Evolutionary conservation across 1,284 basidiomycete genomes (phyloP), one percentile per base, ranked within the genome.

Genomic region (Rhodotorula glutinis): DNA sequence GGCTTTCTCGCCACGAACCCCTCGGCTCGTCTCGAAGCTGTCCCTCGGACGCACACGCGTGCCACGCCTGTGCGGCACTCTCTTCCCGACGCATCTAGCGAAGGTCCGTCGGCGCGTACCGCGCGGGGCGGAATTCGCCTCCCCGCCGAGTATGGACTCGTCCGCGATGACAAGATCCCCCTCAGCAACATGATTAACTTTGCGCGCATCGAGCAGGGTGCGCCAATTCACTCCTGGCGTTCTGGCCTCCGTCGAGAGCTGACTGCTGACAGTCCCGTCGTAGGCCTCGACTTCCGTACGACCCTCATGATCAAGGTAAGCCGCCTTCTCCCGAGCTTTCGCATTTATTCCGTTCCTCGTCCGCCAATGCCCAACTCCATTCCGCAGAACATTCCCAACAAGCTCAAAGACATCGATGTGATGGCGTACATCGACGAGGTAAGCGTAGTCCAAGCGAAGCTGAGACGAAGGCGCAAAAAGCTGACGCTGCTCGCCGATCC

Each of bases 351-450:
- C 43, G 0, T 1, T 11, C 29, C 16, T 13, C 3, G 3, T 25
- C 23, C 19, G n/a, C 53, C 44, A 10, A 44, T 30, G 14, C 53
- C 16, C n/a, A 0, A 5, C 3, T 9, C 14, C 2, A 30, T 19
- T 4, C 43, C 2, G 70, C 89, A 91, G 80, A 92, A 92, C 75
- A 88, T 92, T 53, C 90, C 90, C 3, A 92, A 91, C 79, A 91
- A 91, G 65, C 89, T 92, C 88, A 87, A 83, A 62, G 88, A 90
- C 77, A 82, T 81, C 75, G 88, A 91, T 72, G 78, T 92, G 71
- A 82, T 87, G 74, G 78, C 78, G 49, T 90, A 86, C 76, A 89
- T 91, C 71, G 82, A 81, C 49, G 82, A 83, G 64, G 87, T 89
- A 29, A 85, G 63, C 47, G 47, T 13, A 11, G 23, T n/a, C n/a